Base-by-base conservation (phyloP, 345 rosid species). In the Salix udensis region DNA sequence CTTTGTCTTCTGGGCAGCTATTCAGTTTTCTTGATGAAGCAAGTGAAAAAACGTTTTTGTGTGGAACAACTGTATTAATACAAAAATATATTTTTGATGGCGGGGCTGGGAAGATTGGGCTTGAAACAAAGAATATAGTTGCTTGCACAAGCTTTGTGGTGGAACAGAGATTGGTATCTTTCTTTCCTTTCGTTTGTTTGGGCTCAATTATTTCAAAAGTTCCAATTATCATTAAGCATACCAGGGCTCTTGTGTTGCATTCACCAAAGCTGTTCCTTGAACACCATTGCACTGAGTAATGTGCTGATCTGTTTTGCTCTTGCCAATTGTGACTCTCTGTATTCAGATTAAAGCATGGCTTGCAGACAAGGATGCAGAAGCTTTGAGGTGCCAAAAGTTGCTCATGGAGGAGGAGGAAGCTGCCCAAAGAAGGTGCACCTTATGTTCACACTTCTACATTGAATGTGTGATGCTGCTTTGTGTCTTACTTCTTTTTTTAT, bases 401-500 rank as follows among this genome's bases (percentile, higher is more conserved):
- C 88, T 94, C 36, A 88, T 96, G 82, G 97, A 94, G 85, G 99
- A 96, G 84, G 98, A 96, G 87, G 99, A 94, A 88, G 97, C 97
- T 79, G 93, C 95, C 58, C 94, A 80, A 79, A 90, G 88, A 86
- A 96, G 97, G 99, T 94, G 78, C 36, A 48, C 65, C 24, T 44
- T 68, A 12, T 23, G 14, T 64, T 36, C 39, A 14, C 39, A 65
- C 68, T 67, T 15, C 2, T 69, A 23, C 26, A n/a, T 76, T 76
- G 19, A 37, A 34, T 39, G 60, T 58, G 26, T 58, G 18, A n/a
- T 36, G 48, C 15, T 60, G 1, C 52, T 28, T 72, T 72, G 4
- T 39, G 53, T 39, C 1, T 2, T 60, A 13, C 23, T n/a, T 18
- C 7, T 58, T 58, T 58, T 34, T n/a, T 23, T 24, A 23, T 58